Percentiles rank a stretch among this genome's conserved stretches.
phyloP scores from a whole-genome alignment of 2,329 filamentous ascomycete genomes.

The Didymosphaeria variabile region DNA sequence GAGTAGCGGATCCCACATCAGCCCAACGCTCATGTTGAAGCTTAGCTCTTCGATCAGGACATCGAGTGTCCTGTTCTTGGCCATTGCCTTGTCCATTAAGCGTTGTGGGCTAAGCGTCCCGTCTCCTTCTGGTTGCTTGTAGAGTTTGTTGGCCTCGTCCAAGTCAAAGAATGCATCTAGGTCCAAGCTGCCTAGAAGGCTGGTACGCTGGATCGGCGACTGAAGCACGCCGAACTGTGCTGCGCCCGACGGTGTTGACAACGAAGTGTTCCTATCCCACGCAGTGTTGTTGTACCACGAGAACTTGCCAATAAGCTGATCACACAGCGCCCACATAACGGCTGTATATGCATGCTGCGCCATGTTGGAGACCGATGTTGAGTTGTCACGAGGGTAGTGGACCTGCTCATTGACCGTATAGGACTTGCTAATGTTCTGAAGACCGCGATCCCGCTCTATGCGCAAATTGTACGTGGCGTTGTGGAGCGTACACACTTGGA shows the following conservation, averaged over 20 bases:
- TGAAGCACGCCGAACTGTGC: conserved; percentile 24
- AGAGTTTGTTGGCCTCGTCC: conserved; percentile 23
- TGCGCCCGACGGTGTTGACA: conserved; percentile 10
- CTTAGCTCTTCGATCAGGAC: conserved; percentile 28
- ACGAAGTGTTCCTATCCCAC: neutral
- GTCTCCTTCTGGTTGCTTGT: conserved; percentile 13
- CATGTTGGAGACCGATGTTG: conserved; percentile 20
- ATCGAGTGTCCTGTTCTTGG: conserved; percentile 24
- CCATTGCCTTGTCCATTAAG: conserved; percentile 22
- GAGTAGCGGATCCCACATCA: conserved; percentile 24
- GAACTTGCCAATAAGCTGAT: conserved; percentile 28
- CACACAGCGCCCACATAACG: conserved; percentile 26
- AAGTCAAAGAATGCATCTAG: conserved; percentile 25
- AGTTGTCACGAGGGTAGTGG: conserved; percentile 16
- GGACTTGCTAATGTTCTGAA: conserved; percentile 23
- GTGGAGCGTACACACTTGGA: conserved; percentile 24
- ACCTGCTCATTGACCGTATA: conserved; percentile 21
- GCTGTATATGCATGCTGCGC: conserved; percentile 31
- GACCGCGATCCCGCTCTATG: conserved; percentile 21
- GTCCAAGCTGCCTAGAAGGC: conserved; percentile 22
- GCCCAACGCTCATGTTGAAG: conserved; percentile 25
- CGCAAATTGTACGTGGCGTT: conserved; percentile 22
- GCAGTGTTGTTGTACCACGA: conserved; percentile 21
- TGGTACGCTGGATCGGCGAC: conserved; percentile 20
- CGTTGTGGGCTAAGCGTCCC: conserved; percentile 17